Base-by-base conservation (phyloP, 2,329 filamentous ascomycete genomes). In the Colletotrichum destructivum region DNA sequence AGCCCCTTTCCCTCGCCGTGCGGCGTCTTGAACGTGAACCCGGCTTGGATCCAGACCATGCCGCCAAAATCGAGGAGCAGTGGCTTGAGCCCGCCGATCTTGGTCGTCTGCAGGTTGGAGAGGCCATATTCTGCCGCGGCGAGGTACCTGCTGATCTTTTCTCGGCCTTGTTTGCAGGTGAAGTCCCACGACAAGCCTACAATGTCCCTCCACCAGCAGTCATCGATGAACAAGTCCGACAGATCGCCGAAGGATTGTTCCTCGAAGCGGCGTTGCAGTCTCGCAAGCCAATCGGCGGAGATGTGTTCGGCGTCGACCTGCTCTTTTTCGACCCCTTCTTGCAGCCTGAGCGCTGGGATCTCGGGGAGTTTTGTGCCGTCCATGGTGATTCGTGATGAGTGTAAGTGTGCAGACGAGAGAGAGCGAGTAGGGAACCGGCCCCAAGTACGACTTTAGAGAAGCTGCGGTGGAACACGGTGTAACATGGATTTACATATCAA, bases 151-250 rank as follows among this genome's bases (percentile, higher is more conserved):
- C 44, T 21, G 23, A 78, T 76, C 0, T 49, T 38, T 4, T 69
- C 66, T 6, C 62, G 69, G 11, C 76, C 75, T 2, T 75, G 75
- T 18, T 77, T 76, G 4, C 77, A 77, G 21, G 75, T 73, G 60
- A 77, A 77, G 68, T 81, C 79, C 78, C 79, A 80, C 9, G 70
- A 73, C 4, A 80, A 70, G 2, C 56, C 74, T 11, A 79, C 61
- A 31, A 78, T 75, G 54, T 80, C 79, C 12, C 78, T 74, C 68
- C 77, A 78, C 77, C 77, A 80, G 21, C 74, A 75, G 55, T 78
- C 75, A 3, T 75, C 59, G 6, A 75, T 68, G 59, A 80, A 79
- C 9, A 78, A 62, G 23, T 73, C 69, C 1, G 66, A 62, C 3
- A 77, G 49, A 3, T 73, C 31, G 13, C 42, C 35, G 8, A 69